Evolutionary conservation across 345 rosid species (phyloP).

Genomic region (Geranium brycei): DNA sequence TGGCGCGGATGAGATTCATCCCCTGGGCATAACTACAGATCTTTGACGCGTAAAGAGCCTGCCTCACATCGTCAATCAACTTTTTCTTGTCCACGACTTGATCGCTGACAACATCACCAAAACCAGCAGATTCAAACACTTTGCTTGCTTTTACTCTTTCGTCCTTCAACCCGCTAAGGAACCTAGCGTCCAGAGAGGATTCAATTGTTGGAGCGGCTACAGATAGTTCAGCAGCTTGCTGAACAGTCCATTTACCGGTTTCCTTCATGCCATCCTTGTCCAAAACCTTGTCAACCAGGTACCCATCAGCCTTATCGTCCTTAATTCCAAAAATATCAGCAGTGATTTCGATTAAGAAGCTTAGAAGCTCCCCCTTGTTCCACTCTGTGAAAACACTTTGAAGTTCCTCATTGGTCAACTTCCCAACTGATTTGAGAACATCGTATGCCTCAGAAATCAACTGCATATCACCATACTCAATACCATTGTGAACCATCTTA

Average conservation of each 20-base stretch:
- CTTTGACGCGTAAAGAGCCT: constrained; percentile 86
- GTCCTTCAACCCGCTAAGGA: constrained; percentile 83
- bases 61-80: constrained; percentile 74
- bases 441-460: constrained; percentile 88
- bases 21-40: constrained; percentile 98
- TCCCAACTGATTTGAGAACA: constrained; percentile 75
- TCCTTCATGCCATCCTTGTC: constrained; percentile 99
- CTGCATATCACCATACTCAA: constrained; percentile 97
- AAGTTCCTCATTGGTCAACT: constrained; percentile 75
- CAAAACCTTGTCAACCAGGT: constrained; percentile 83
- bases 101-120: constrained; percentile 48
- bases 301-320: constrained; percentile 77
- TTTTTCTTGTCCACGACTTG: constrained; percentile 66
- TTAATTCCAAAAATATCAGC: constrained; percentile 77
- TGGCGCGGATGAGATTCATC: constrained; percentile 88
- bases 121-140: constrained; percentile 65
- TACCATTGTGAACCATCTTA: constrained; percentile 93
- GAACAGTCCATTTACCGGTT: constrained; percentile 97
- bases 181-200: constrained; percentile 78
- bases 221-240: constrained; percentile 94
- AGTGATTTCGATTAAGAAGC: constrained; percentile 91
- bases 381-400: constrained; percentile 58
- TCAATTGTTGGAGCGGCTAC: constrained; percentile 91
- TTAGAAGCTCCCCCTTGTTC: constrained; percentile 90
- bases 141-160: constrained; percentile 81